phyloP scores from a whole-genome alignment of 805 yeast species.

The Candida michaelii region DNA sequence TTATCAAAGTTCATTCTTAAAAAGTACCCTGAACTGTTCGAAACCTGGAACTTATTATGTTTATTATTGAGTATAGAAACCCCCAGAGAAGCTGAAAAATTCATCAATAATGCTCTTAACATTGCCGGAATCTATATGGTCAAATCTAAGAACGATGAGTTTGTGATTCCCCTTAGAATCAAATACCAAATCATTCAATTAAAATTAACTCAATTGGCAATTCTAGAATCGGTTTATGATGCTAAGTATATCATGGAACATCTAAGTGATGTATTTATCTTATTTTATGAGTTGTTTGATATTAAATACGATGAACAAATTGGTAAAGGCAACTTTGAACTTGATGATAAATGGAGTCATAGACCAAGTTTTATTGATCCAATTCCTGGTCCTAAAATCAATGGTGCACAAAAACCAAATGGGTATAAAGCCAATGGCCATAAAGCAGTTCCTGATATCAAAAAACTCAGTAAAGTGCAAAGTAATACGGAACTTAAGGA shows the following conservation, averaged over 20 bases:
- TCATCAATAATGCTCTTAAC: constrained; percentile 52
- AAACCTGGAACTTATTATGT: constrained; percentile 66
- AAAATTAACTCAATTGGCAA: constrained; percentile 70
- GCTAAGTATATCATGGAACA: constrained; percentile 56
- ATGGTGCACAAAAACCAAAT: too few species aligned
- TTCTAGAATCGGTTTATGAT: constrained; percentile 64
- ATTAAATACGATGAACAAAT: constrained; percentile 18
- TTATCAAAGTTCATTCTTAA: constrained; percentile 50
- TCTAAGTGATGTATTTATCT: constrained; percentile 63
- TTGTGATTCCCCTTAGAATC: constrained; percentile 25
- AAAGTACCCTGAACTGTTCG: constrained; percentile 53
- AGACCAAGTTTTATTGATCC: constrained; percentile 44
- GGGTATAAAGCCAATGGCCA: too few species aligned
- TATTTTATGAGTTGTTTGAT: constrained; percentile 53
- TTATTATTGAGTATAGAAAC: constrained; percentile 49
- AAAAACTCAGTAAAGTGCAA: constrained; percentile 16
- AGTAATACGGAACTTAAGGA: constrained; percentile 8
- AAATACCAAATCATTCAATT: constrained; percentile 61
- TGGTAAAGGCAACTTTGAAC: constrained; percentile 4
- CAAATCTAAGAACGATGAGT: constrained; percentile 26
- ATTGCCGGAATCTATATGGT: constrained; percentile 36
- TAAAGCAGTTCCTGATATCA: constrained; percentile 13
- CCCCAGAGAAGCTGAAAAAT: constrained; percentile 50
- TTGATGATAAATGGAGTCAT: constrained; percentile 35
- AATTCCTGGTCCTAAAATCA: background rate